phyloP scores from a whole-genome alignment of 2,329 filamentous ascomycete species.

The Acrodontium crateriforme region DNA sequence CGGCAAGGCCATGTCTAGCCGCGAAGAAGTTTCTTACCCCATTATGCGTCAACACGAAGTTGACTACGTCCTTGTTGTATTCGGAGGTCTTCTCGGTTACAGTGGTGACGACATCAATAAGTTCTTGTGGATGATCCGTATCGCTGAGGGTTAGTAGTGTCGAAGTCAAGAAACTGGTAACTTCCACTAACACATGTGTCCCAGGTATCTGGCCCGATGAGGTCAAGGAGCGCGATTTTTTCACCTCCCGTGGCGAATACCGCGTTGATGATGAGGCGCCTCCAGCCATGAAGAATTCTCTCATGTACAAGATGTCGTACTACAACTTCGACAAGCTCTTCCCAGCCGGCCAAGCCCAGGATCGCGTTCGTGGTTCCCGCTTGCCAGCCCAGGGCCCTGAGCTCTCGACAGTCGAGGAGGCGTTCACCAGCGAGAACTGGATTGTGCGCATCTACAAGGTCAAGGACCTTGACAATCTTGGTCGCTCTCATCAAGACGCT shows the following conservation, averaged over 20 bases:
- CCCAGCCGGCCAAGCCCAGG: slow-evolving; percentile 75
- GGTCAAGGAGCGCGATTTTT: slow-evolving; percentile 92
- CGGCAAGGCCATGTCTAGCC: slow-evolving; percentile 95
- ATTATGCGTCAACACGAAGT: slow-evolving; percentile 98
- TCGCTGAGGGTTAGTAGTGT: slow-evolving; percentile 69
- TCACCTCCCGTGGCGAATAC: slow-evolving; percentile 88
- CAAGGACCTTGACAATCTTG: slow-evolving; percentile 94
- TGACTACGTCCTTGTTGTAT: slow-evolving; percentile 95
- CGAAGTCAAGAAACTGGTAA: not conserved
- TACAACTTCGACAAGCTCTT: slow-evolving; percentile 93
- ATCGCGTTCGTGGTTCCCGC: slow-evolving; percentile 70
- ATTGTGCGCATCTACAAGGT: slow-evolving; percentile 99
- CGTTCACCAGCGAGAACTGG: slow-evolving; percentile 99
- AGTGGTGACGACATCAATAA: slow-evolving; percentile 99
- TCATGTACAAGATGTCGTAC: slow-evolving; percentile 99
- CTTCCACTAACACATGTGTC: slow-evolving; percentile 4
- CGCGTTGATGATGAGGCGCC: slow-evolving; percentile 85
- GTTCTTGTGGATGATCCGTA: slow-evolving; percentile 99
- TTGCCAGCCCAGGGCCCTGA: slow-evolving; percentile 75
- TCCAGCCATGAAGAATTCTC: slow-evolving; percentile 95
- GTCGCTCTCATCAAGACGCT: slow-evolving; percentile 64
- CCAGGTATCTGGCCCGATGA: slow-evolving; percentile 88
- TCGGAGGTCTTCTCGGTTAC: slow-evolving; percentile 89
- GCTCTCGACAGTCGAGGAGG: slow-evolving; percentile 84
- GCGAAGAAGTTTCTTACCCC: slow-evolving; percentile 94